phyloP scores from a whole-genome alignment of 2,329 filamentous ascomycete genomes.

The Clonostachys rhizophaga region DNA sequence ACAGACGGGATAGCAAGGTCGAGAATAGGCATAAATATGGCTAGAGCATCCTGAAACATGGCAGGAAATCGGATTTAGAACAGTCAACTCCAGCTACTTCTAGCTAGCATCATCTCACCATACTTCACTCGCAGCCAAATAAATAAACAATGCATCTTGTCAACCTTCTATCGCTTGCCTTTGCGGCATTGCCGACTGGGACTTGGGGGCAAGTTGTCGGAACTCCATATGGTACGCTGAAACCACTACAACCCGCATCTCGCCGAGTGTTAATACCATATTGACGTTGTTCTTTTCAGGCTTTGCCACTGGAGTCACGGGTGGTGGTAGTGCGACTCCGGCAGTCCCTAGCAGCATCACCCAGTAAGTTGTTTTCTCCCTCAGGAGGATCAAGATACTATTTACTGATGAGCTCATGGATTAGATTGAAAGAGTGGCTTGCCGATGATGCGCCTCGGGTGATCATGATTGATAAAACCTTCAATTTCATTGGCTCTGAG shows the following conservation, averaged over 20 bases:
- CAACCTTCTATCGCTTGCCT: too few relatives aligned
- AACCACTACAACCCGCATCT: not conserved
- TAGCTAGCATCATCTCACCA: too few relatives aligned
- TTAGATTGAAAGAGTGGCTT: slow-evolving; percentile 22
- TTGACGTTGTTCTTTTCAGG: not conserved
- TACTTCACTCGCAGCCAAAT: too few relatives aligned
- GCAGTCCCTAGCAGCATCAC: not conserved
- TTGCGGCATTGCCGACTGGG: too few relatives aligned
- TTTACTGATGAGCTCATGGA: not conserved
- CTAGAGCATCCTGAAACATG: too few relatives aligned
- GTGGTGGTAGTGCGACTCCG: not conserved
- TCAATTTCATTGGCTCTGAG: slow-evolving; percentile 51
- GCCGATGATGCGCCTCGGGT: slow-evolving; percentile 45
- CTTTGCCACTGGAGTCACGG: slow-evolving; percentile 1
- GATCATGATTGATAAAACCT: slow-evolving; percentile 53
- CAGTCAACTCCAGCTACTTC: too few relatives aligned
- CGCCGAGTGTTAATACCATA: not conserved
- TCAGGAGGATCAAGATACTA: not conserved
- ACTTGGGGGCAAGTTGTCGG: not conserved
- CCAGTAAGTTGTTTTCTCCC: slow-evolving; percentile 45
- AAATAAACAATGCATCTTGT: too few relatives aligned
- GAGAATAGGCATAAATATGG: too few relatives aligned
- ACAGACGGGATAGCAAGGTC: too few relatives aligned
- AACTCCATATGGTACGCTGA: not conserved
- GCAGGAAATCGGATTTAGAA: too few relatives aligned